These are phyloP conservation scores for Pelargonium nanum DNA, from an alignment of 345 rosid genomes.

Conservation along the genomic window DNA sequence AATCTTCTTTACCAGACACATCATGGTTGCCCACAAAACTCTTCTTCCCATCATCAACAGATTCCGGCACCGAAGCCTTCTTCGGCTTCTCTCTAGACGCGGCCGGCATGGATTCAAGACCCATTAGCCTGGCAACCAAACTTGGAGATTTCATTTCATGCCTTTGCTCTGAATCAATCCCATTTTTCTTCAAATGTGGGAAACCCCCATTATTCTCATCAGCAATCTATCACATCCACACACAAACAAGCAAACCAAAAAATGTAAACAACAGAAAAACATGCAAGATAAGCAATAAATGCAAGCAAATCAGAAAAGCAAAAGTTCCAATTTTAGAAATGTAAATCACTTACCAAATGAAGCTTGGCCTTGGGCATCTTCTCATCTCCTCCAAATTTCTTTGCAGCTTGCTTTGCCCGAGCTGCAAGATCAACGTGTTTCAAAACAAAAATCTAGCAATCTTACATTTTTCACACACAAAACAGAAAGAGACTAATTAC, in stretches of 20 bases:
- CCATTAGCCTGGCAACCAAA: slow-evolving; percentile 94
- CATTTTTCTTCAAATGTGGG: slow-evolving; percentile 41
- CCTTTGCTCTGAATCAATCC: slow-evolving; percentile 27
- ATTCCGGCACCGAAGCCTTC: slow-evolving; percentile 24
- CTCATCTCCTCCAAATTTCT: slow-evolving; percentile 66
- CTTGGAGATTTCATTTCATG: slow-evolving; percentile 50
- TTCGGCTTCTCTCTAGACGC: slow-evolving; percentile 43
- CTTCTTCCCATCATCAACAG: slow-evolving; percentile 16
- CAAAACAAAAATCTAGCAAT: neutral
- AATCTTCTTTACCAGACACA: slow-evolving; percentile 19
- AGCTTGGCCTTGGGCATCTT: slow-evolving; percentile 74
- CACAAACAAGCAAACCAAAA: slow-evolving; percentile 11
- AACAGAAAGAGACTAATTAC: slow-evolving; percentile 16
- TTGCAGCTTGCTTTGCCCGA: slow-evolving; percentile 46
- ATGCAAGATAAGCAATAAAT: slow-evolving; percentile 2
- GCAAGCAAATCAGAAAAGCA: neutral
- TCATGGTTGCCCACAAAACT: neutral
- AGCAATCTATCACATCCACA: slow-evolving; percentile 43
- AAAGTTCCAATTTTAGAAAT: neutral
- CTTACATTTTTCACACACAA: neutral
- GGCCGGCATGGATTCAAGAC: slow-evolving; percentile 79
- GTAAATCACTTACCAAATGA: slow-evolving; percentile 41
- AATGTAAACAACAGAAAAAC: neutral
- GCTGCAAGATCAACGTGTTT: slow-evolving; percentile 20
- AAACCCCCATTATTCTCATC: slow-evolving; percentile 72